These are phyloP conservation scores for Mycena citricolor DNA, from an alignment of 1,284 basidiomycete species.

Conservation along the genomic window DNA sequence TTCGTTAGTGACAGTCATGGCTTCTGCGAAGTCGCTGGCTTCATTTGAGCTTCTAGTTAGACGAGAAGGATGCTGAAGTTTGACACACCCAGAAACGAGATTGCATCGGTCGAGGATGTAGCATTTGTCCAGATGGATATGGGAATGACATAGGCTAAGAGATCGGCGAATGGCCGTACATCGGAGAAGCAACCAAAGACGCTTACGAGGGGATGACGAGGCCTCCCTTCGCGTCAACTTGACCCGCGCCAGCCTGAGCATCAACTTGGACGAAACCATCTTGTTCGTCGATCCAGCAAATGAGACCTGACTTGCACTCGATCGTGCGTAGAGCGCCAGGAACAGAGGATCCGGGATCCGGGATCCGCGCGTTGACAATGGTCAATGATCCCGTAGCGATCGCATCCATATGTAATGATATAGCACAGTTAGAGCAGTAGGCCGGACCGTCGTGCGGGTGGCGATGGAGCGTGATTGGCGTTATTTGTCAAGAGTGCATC, in stretches of 20 bases:
- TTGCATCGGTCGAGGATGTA: constrained; percentile 57
- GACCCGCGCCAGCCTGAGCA: constrained; percentile 3
- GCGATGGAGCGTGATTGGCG: too few species aligned
- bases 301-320: too few species aligned
- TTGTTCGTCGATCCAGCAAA: too few species aligned
- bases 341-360: too few species aligned
- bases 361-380: too few species aligned
- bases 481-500: too few species aligned
- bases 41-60: constrained; percentile 15
- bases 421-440: too few species aligned
- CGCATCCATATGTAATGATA: too few species aligned
- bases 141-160: constrained; percentile 57
- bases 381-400: too few species aligned
- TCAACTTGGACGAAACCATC: too few species aligned
- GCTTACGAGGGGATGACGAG: constrained; percentile 54
- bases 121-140: constrained; percentile 69
- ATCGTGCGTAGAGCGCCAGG: too few species aligned
- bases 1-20: constrained; percentile 48
- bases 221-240: constrained; percentile 46
- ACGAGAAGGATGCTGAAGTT: background rate
- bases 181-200: background rate
- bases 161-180: constrained; percentile 11
- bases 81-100: constrained; percentile 49
- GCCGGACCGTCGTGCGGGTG: too few species aligned
- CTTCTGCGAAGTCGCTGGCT: constrained; percentile 59